Base-by-base conservation (phyloP, 2,329 filamentous ascomycete species). In the Apiospora phragmitis region DNA sequence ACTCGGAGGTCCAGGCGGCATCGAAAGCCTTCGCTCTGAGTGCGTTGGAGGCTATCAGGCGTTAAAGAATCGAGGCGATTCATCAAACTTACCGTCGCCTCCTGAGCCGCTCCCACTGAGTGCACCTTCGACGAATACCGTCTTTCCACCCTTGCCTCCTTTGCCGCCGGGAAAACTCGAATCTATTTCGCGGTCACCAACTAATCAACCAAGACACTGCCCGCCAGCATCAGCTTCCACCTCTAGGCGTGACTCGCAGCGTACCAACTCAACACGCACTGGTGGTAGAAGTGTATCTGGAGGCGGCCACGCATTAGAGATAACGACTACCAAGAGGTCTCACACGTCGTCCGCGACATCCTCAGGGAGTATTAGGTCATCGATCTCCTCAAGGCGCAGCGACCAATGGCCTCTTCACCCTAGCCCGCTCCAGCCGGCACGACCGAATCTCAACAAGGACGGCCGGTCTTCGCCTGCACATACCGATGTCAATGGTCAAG, bases 1-100 rank as follows among this genome's bases (percentile, higher is more conserved):
- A 83, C 68, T 71, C 76, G 1, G 79, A 81, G 24, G 73, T 85
- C 6, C 82, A 84, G 69, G 75, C 80, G 0, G 81, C 82, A 0
- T 81, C 82, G 2, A 83, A 82, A 70, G 71, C 80, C 0, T 80
- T 84, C 65, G 83, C 83, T 29, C 77, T 84, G n/a, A 77, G 81
- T 42, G 76, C 81, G 1, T 73, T 83, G 69, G 81, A 83, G 68
- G 78, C 78, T 14, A 79, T 81, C 41, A 80, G 77, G 68, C 77
- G 81, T 7, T 68, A 82, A 26, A 79, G 77, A 67, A 74, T 81
- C 32, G 78, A 78, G 11, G 49, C 0, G 32, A 24, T 14, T 14
- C 55, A 38, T 14, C 32, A 6, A 29, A 32, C 32, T 8, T n/a
- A 18, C 55, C 18, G 21, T n/a, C 29, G 4, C 14, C 74, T 2